Percentiles rank a stretch among this genome's conserved stretches.
These are phyloP conservation scores for Mycena epipterygia DNA, from an alignment of 768 basidiomycete genomes.

Conservation along the genomic window DNA sequence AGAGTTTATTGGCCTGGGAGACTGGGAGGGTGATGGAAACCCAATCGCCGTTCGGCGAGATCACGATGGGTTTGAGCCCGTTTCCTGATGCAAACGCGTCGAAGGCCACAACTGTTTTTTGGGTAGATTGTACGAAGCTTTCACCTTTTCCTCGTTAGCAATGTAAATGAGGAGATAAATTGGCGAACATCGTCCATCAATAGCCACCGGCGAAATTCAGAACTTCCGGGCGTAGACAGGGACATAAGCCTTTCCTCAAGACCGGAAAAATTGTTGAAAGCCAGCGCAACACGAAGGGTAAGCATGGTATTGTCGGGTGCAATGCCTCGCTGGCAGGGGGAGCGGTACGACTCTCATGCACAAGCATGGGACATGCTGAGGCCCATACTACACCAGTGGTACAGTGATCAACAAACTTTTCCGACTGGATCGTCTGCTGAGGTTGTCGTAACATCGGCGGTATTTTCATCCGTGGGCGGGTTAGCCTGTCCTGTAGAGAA, in stretches of 20 bases:
- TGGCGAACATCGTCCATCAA: conserved; percentile 9
- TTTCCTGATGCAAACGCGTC: conserved; percentile 14
- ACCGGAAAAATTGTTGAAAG: conserved; percentile 11
- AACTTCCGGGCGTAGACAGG: conserved; percentile 7
- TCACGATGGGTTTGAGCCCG: background rate
- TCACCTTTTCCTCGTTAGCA: conserved; percentile 10
- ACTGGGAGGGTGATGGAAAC: conserved; percentile 20
- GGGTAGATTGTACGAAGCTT: conserved; percentile 17
- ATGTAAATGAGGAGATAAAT: background rate
- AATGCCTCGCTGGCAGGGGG: background rate
- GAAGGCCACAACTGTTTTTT: conserved; percentile 2
- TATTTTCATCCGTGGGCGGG: too few species aligned
- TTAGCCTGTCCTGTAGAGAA: too few species aligned
- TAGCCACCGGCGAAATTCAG: conserved; percentile 19
- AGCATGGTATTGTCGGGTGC: background rate
- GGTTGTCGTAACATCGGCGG: too few species aligned
- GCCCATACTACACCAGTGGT: background rate
- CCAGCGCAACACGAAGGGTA: conserved; percentile 12
- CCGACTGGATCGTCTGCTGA: too few species aligned
- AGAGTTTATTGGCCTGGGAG: conserved; percentile 18
- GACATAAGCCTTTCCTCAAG: conserved; percentile 7
- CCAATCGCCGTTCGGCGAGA: conserved; percentile 19
- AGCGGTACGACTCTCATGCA: conserved; percentile 13
- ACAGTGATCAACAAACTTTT: too few species aligned
- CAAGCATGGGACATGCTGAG: conserved; percentile 1